phyloP scores from a whole-genome alignment of 2,329 filamentous ascomycete genomes.

The Annulohypoxylon truncatum region DNA sequence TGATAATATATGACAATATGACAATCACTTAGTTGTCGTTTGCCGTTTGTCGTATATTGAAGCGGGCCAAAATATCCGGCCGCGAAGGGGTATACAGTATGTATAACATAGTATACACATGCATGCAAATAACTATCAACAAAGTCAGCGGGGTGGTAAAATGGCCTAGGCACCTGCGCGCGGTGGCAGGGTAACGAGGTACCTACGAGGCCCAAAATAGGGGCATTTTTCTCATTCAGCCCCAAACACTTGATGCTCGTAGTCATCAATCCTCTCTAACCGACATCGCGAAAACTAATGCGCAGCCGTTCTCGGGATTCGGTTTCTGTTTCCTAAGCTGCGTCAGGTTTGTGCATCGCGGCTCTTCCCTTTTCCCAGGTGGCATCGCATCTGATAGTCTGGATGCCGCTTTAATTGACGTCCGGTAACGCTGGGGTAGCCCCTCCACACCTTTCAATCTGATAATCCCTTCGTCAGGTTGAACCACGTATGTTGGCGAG shows the following conservation, averaged over 20 bases:
- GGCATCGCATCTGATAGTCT: conserved; percentile 39
- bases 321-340: conserved; percentile 33
- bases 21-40: background rate
- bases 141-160: conserved; percentile 7
- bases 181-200: background rate
- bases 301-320: conserved; percentile 37
- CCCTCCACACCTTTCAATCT: conserved; percentile 47
- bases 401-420: conserved; percentile 47
- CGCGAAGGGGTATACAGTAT: conserved; percentile 18
- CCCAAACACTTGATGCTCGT: background rate
- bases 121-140: conserved; percentile 12
- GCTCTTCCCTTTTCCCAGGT: conserved; percentile 38
- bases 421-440: conserved; percentile 46
- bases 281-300: conserved; percentile 36
- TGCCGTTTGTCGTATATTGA: background rate
- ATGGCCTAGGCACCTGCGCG: background rate
- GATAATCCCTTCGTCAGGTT: conserved; percentile 34
- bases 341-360: conserved; percentile 36
- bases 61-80: background rate
- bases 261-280: conserved; percentile 4
- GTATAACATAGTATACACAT: conserved; percentile 7
- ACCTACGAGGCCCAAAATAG: background rate
- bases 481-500: conserved; percentile 36
- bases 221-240: background rate
- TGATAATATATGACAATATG: conserved; percentile 17